Conservation (phyloP, 2,329 filamentous ascomycete genomes). For the Cytospora paraplurivora region DNA sequence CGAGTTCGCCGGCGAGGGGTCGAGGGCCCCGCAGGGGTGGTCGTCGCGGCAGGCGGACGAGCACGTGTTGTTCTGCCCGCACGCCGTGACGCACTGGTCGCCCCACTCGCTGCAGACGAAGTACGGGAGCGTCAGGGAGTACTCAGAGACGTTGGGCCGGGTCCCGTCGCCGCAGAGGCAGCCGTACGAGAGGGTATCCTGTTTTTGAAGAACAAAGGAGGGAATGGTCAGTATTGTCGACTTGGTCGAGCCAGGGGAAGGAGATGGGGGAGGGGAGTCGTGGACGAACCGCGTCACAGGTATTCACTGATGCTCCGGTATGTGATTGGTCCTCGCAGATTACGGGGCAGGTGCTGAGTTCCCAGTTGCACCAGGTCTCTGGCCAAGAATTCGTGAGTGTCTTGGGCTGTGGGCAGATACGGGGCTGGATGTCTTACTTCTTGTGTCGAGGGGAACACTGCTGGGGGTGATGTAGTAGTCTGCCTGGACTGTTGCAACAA, state of each 20-base stretch:
- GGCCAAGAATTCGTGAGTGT: constrained; percentile 23
- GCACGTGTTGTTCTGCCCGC: constrained; percentile 61
- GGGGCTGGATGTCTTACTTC: constrained; percentile 48
- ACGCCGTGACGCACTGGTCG: constrained; percentile 65
- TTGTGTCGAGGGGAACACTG: constrained; percentile 54
- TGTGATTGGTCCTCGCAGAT: constrained; percentile 67
- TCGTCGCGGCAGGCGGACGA: constrained; percentile 62
- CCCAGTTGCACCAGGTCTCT: constrained; percentile 67
- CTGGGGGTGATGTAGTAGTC: constrained; percentile 65
- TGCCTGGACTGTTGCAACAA: constrained; percentile 55
- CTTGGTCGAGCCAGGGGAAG: neutral
- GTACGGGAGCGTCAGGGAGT: constrained; percentile 77
- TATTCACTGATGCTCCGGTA: constrained; percentile 59
- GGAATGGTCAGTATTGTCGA: neutral
- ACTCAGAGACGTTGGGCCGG: constrained; percentile 73
- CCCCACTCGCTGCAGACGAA: constrained; percentile 74
- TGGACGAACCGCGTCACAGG: constrained; percentile 64
- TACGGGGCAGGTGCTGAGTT: constrained; percentile 66
- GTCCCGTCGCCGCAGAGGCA: constrained; percentile 71
- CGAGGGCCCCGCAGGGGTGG: constrained; percentile 71
- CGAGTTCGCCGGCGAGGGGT: constrained; percentile 62
- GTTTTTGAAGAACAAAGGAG: neutral
- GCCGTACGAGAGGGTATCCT: constrained; percentile 65
- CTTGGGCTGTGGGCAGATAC: neutral
- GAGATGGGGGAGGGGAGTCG: neutral